Conservation (phyloP, 1,284 basidiomycete species). For the Ganoderma meredithae region DNA sequence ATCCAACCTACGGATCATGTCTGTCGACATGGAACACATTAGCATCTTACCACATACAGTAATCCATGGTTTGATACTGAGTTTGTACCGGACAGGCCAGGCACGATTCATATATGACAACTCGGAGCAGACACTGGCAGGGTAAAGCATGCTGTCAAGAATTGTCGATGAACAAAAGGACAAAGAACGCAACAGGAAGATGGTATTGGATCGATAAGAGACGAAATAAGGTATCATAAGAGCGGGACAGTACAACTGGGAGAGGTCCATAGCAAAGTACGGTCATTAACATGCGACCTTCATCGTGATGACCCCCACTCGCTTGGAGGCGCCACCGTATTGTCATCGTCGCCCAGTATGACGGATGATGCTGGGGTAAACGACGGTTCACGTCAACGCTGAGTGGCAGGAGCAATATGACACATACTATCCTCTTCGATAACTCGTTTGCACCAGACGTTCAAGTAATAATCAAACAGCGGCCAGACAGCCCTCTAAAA, state of each 20-base stretch:
- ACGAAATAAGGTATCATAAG: not conserved
- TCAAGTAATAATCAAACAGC: conserved; percentile 17
- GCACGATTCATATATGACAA: not conserved
- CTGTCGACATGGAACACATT: not conserved
- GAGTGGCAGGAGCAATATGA: not conserved
- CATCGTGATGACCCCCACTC: not conserved
- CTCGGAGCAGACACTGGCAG: not conserved
- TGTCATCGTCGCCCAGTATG: not conserved
- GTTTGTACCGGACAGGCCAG: too few species aligned
- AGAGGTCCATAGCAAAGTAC: not conserved
- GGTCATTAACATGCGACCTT: not conserved
- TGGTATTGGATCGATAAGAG: not conserved
- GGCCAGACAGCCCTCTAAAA: conserved; percentile 14
- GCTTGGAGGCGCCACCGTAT: conserved; percentile 13
- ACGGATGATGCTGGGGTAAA: not conserved
- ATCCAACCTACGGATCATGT: not conserved
- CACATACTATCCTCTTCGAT: not conserved
- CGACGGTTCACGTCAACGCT: not conserved
- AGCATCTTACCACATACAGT: too few species aligned
- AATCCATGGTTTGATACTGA: not conserved
- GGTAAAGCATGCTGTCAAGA: not conserved
- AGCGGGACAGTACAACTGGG: not conserved
- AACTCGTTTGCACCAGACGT: conserved; percentile 1
- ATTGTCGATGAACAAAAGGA: not conserved
- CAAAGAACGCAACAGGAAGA: not conserved